Percentiles rank a stretch among this genome's conserved stretches.
phyloP scores from a whole-genome alignment of 202 grass and related monocot species.

The Carex arenaria region DNA sequence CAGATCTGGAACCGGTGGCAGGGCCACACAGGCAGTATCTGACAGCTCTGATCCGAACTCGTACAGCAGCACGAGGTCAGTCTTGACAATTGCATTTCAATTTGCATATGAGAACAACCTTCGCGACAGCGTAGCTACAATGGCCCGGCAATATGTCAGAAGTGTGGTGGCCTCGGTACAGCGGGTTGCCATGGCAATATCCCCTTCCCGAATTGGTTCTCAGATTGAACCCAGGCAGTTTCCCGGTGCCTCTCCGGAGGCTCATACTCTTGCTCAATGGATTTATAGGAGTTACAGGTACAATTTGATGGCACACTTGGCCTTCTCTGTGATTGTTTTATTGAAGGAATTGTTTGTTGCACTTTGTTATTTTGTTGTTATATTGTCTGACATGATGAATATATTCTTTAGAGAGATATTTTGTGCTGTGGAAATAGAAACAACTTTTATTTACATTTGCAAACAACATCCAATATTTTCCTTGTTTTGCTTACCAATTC shows the following conservation, averaged over 20 bases:
- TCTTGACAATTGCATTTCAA: constrained; percentile 90
- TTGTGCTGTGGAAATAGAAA: no score
- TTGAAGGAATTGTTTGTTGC: no score
- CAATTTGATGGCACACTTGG: not conserved
- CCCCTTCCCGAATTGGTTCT: constrained; percentile 46
- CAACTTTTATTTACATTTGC: no score
- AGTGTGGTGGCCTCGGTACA: constrained; percentile 78
- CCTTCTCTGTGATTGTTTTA: not conserved
- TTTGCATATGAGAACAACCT: constrained; percentile 86
- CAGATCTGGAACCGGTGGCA: constrained; percentile 53
- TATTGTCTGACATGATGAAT: no score
- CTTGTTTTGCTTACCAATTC: no score
- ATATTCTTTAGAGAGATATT: no score
- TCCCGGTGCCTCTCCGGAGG: constrained; percentile 67
- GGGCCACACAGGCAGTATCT: constrained; percentile 19
- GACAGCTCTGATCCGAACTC: not conserved
- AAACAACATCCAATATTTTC: no score
- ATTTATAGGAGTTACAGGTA: constrained; percentile 81
- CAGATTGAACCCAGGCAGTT: constrained; percentile 56
- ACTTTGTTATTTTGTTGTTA: no score
- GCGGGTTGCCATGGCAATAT: constrained; percentile 88
- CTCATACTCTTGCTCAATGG: constrained; percentile 67
- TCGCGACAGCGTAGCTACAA: constrained; percentile 69
- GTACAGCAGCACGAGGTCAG: constrained; percentile 45
- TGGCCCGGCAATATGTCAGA: constrained; percentile 82